Percentiles rank a stretch among this genome's conserved stretches.
These are phyloP conservation scores for Microsporum ferrugineum DNA, from an alignment of 2,329 filamentous ascomycete species.

Conservation along the genomic window DNA sequence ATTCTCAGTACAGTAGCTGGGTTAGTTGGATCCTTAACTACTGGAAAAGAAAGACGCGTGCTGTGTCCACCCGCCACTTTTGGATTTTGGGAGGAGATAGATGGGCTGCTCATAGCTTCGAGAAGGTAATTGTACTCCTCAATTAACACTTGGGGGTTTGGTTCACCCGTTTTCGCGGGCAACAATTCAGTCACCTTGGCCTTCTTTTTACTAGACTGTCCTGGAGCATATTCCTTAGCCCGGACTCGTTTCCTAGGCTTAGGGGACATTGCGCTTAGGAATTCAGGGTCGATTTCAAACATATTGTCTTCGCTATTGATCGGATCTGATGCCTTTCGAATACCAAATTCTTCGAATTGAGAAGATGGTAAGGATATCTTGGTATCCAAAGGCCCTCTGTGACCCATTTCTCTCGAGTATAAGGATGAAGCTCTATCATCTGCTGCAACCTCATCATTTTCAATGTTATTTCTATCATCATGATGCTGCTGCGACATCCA, in stretches of 20 bases:
- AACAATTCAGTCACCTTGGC: slow-evolving; percentile 8
- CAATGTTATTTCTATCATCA: background rate
- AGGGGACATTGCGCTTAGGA: slow-evolving; percentile 17
- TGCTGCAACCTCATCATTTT: background rate
- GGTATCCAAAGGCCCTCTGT: background rate
- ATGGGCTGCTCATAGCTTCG: background rate
- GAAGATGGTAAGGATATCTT: background rate
- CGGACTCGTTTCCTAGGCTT: background rate
- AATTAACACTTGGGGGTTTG: background rate
- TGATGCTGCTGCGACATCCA: background rate
- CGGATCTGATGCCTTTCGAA: slow-evolving; percentile 19
- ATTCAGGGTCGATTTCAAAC: slow-evolving; percentile 26
- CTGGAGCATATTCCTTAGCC: background rate
- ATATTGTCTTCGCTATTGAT: slow-evolving; percentile 20
- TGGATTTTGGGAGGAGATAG: slow-evolving; percentile 18
- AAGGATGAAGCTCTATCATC: too few relatives aligned
- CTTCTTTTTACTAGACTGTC: background rate
- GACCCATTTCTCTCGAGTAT: background rate
- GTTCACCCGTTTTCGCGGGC: slow-evolving; percentile 15
- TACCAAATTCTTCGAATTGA: slow-evolving; percentile 21
- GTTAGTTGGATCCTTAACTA: slow-evolving; percentile 66
- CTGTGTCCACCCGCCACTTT: slow-evolving; percentile 22
- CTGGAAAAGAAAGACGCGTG: slow-evolving; percentile 52
- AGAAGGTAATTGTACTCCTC: background rate
- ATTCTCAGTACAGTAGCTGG: slow-evolving; percentile 51